phyloP scores from a whole-genome alignment of 352 stramenopile genomes.

The Peronospora destructor region DNA sequence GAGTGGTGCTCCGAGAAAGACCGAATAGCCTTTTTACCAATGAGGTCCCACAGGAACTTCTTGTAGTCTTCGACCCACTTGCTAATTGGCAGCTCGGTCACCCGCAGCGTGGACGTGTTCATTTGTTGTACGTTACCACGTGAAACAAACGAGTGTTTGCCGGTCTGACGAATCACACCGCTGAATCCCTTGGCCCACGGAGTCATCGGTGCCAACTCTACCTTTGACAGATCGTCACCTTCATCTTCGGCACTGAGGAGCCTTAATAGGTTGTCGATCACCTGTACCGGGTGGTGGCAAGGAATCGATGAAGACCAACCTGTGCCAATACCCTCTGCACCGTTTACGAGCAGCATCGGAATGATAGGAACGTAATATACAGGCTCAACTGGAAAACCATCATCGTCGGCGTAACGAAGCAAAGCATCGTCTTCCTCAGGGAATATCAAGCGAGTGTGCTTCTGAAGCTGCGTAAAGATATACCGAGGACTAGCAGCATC shows the following conservation, averaged over 20 bases:
- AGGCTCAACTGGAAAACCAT: slow-evolving; percentile 97
- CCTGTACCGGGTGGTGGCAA: slow-evolving; percentile 92
- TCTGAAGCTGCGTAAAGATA: slow-evolving; percentile 97
- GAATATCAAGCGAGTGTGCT: slow-evolving; percentile 95
- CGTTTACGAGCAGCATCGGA: slow-evolving; percentile 96
- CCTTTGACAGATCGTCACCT: slow-evolving; percentile 26
- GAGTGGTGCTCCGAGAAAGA: slow-evolving; percentile 97
- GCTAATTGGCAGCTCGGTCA: slow-evolving; percentile 95
- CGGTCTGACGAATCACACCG: slow-evolving; percentile 79
- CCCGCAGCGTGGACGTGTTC: slow-evolving; percentile 91
- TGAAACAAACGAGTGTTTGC: slow-evolving; percentile 67
- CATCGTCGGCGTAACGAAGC: slow-evolving; percentile 95
- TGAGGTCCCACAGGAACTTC: slow-evolving; percentile 90
- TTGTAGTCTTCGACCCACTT: slow-evolving; percentile 99
- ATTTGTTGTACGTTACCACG: slow-evolving; percentile 62
- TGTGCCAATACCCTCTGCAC: slow-evolving; percentile 97
- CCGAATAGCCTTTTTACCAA: slow-evolving; percentile 75
- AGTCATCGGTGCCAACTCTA: slow-evolving; percentile 66
- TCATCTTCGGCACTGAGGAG: slow-evolving; percentile 63
- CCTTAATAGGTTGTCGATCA: slow-evolving; percentile 93
- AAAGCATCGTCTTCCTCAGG: slow-evolving; percentile 97
- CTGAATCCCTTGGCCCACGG: slow-evolving; percentile 95
- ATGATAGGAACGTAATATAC: slow-evolving; percentile 96
- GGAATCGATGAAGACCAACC: slow-evolving; percentile 95
- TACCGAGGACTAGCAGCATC: slow-evolving; percentile 96